phyloP scores from a whole-genome alignment of 768 basidiomycete species.

The Daedaleopsis nitida region DNA sequence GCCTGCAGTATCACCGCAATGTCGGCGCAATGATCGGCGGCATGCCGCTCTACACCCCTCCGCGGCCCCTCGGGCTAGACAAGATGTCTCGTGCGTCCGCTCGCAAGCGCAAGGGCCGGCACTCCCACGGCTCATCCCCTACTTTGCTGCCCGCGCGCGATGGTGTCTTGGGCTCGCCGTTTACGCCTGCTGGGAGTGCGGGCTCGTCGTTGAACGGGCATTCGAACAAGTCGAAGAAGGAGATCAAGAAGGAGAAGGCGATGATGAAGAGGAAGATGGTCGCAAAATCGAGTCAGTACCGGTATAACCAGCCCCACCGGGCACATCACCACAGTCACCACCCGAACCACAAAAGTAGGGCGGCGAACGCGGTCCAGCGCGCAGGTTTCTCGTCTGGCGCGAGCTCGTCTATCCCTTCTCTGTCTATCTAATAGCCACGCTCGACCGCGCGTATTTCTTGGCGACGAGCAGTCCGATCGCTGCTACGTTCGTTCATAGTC shows the following conservation, averaged over 20 bases:
- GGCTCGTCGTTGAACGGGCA: slow-evolving; percentile 27
- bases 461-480: no score
- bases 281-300: slow-evolving; percentile 37
- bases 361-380: slow-evolving; percentile 57
- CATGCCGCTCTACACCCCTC: slow-evolving; percentile 19
- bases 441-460: not conserved
- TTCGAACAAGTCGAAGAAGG: slow-evolving; percentile 49
- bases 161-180: slow-evolving; percentile 46
- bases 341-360: slow-evolving; percentile 64
- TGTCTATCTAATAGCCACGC: slow-evolving; percentile 19
- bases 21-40: slow-evolving; percentile 21
- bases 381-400: slow-evolving; percentile 33
- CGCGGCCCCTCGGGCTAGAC: slow-evolving; percentile 18
- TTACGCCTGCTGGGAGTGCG: slow-evolving; percentile 43
- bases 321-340: slow-evolving; percentile 57
- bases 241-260: slow-evolving; percentile 68
- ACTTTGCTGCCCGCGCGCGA: slow-evolving; percentile 48
- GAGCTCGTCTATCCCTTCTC: slow-evolving; percentile 26
- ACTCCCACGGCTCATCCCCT: slow-evolving; percentile 14
- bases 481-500: no score
- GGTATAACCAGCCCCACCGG: slow-evolving; percentile 47
- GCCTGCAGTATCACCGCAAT: slow-evolving; percentile 24
- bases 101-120: slow-evolving; percentile 30
- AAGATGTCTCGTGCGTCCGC: slow-evolving; percentile 25
- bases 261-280: slow-evolving; percentile 59